phyloP scores from a whole-genome alignment of 768 basidiomycete species.

The Trametes maxima region DNA sequence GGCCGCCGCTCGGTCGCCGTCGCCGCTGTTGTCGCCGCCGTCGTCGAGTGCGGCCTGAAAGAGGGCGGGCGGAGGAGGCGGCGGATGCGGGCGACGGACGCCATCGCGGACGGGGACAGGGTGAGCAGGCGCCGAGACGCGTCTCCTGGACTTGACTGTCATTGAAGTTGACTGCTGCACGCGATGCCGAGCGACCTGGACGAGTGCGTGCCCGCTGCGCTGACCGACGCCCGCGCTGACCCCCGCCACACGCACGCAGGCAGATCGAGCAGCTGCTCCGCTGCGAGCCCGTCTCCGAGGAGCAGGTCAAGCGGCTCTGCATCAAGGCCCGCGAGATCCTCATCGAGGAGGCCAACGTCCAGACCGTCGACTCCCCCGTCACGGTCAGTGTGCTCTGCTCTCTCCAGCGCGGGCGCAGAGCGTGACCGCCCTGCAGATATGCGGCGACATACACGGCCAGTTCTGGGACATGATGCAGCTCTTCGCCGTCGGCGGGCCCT shows the following conservation, averaged over 20 bases:
- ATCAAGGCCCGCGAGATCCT: slow-evolving; percentile 95
- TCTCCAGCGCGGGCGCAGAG: slow-evolving; percentile 6
- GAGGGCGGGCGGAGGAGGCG: too few relatives aligned
- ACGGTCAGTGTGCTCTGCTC: slow-evolving; percentile 62
- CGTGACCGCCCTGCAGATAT: slow-evolving; percentile 54
- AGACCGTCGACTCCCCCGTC: slow-evolving; percentile 93
- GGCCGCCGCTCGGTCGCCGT: too few relatives aligned
- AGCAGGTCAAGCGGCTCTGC: slow-evolving; percentile 93
- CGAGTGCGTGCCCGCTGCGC: slow-evolving; percentile 15
- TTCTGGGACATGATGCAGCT: slow-evolving; percentile 97
- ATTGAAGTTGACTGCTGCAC: too few relatives aligned
- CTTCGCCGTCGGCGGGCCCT: slow-evolving; percentile 90
- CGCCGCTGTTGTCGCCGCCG: too few relatives aligned
- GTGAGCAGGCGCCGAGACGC: too few relatives aligned
- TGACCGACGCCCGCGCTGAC: not conserved
- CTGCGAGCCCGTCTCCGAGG: slow-evolving; percentile 95
- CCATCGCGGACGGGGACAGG: too few relatives aligned
- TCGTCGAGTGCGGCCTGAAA: too few relatives aligned
- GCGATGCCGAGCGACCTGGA: slow-evolving; percentile 22
- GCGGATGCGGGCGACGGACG: too few relatives aligned
- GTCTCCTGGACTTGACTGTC: too few relatives aligned
- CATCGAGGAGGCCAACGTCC: slow-evolving; percentile 97
- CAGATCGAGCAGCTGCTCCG: slow-evolving; percentile 94
- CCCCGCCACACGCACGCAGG: slow-evolving; percentile 44
- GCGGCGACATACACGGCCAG: slow-evolving; percentile 97